phyloP scores from a whole-genome alignment of 805 yeast species.

The Metschnikowia proteae region DNA sequence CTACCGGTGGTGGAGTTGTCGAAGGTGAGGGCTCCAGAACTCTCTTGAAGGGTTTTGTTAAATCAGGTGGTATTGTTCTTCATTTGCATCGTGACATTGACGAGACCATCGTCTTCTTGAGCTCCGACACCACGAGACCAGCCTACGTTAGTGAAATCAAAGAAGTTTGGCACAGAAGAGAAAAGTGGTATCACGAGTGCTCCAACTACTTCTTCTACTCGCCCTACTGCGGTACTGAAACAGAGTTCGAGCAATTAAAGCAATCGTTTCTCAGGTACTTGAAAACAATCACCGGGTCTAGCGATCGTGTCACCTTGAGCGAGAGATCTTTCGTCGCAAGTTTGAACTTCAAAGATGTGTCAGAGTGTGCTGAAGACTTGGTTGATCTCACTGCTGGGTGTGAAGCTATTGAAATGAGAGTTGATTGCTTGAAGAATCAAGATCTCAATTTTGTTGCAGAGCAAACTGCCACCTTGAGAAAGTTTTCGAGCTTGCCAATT shows the following conservation, averaged over 20 bases:
- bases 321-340: conserved; percentile 67
- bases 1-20: conserved; percentile 97
- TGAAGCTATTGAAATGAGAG: conserved; percentile 79
- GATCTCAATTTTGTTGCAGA: conserved; percentile 58
- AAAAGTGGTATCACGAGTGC: conserved; percentile 72
- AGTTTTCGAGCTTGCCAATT: conserved; percentile 64
- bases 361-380: conserved; percentile 41
- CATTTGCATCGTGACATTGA: conserved; percentile 87
- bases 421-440: conserved; percentile 58
- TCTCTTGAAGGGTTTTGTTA: conserved; percentile 50
- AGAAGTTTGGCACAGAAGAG: conserved; percentile 82
- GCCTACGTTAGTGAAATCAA: conserved; percentile 76
- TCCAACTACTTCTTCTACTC: conserved; percentile 77
- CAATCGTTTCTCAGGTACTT: conserved; percentile 57
- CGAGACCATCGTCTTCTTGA: conserved; percentile 71
- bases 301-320: conserved; percentile 10
- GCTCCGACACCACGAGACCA: conserved; percentile 81
- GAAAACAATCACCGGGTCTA: conserved; percentile 55
- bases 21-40: conserved; percentile 69
- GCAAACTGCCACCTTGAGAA: conserved; percentile 69
- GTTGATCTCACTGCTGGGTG: conserved; percentile 61
- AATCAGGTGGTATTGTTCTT: conserved; percentile 71
- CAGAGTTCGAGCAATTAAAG: conserved; percentile 55
- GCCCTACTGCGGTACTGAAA: conserved; percentile 57
- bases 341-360: conserved; percentile 63